Evolutionary conservation across 2,329 filamentous ascomycete genomes (phyloP), one percentile per base, ranked within the genome.

Genomic region (Elsinoe australis): DNA sequence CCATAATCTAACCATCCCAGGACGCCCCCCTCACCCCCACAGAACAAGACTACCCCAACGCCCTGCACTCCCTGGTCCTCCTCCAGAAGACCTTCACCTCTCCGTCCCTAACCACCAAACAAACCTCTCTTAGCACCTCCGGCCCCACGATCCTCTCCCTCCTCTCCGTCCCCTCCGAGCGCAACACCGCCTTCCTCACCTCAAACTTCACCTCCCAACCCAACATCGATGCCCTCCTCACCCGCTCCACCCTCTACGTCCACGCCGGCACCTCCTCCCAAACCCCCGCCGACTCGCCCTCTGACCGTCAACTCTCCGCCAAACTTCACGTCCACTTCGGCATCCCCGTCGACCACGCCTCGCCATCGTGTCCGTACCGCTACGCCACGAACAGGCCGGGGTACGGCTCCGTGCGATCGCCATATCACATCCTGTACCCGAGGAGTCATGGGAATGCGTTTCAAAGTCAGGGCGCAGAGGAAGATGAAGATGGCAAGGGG

Each of bases 251-350:
- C 15, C 69, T 87, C 2, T 85, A 78, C 59, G 67, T 73, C 8
- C 71, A 75, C n/a, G 74, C 76, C 2, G 74, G 73, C 15, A 69
- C 65, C 17, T 61, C 58, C 9, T 57, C 60, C 3, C 68, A 72
- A 48, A 58, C 53, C 31, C 57, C 65, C 5, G 67, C 67, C 3
- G 54, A 61, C 6, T 69, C 65, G 9, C 65, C 65, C 19, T 61
- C 67, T 44, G 59, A 71, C 26, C 74, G 76, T 22, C 84, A 87
- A 64, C 68, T 76, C 54, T 82, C 79, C 53, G 85, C 85, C 18
- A 83, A 82, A 59, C 66, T 89, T 18, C 83, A 87, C 60, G 78
- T 77, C 53, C 22, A 45, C 12, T 48, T 79, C 53, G 84, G 85
- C 14, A 72, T 76, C n/a, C 76, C 80, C 0, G 67, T 79, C 4